Evolutionary conservation across 179 eudicot genomes (phyloP).

Genomic region (Carnegiea gigantea): DNA sequence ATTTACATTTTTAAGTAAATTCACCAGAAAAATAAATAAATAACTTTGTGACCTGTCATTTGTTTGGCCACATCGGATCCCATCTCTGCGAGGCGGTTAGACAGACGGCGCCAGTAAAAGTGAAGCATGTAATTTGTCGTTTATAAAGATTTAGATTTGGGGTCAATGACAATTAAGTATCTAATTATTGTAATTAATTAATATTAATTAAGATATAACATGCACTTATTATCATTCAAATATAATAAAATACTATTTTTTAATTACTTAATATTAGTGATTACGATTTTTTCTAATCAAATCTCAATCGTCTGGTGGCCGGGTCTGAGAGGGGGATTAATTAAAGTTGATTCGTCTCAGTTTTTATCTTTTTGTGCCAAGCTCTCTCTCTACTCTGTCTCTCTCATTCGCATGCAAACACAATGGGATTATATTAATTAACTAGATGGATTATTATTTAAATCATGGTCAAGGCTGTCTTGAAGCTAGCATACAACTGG

Average conservation of each 20-base stretch:
- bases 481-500: conserved; percentile 21
- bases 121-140: conserved; percentile 24
- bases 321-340: neutral
- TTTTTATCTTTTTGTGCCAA: conserved; percentile 28
- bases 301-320: conserved; percentile 16
- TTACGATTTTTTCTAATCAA: neutral
- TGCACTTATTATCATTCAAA: neutral
- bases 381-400: conserved; percentile 1
- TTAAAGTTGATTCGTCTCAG: neutral
- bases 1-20: too few species aligned
- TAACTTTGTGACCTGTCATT: neutral
- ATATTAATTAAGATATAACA: neutral
- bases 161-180: neutral
- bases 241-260: conserved; percentile 12
- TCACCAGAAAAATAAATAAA: too few species aligned
- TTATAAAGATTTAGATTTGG: conserved; percentile 22
- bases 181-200: neutral
- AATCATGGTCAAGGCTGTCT: conserved; percentile 29
- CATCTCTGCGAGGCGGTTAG: conserved; percentile 11
- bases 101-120: conserved; percentile 18
- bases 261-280: neutral
- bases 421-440: conserved; percentile 12
- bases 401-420: conserved; percentile 3
- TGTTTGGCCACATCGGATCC: neutral
- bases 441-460: conserved; percentile 14